Evolutionary conservation across 306 rosid genomes (phyloP).

Genomic region (Trichosanthes truncata): DNA sequence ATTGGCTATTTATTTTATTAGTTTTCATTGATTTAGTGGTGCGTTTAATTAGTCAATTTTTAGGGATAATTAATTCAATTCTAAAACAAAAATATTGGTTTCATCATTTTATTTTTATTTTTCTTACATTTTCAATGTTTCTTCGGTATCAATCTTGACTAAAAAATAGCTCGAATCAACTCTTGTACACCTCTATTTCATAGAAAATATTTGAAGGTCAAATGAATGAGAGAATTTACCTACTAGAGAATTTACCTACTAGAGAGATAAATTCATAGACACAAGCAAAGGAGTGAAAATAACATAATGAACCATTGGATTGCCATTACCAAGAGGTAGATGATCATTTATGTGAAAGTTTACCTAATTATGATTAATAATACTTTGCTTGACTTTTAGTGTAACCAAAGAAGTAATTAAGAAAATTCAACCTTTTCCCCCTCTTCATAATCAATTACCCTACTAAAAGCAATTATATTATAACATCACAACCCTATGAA

Average conservation of each 20-base stretch:
- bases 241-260: not conserved
- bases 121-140: no score
- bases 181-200: no score
- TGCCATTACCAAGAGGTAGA: conserved; percentile 4
- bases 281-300: not conserved
- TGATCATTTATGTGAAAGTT: not conserved
- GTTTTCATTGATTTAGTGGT: no score
- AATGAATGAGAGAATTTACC: not conserved
- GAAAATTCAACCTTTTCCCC: not conserved
- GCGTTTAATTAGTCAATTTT: no score
- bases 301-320: not conserved
- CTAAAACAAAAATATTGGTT: no score
- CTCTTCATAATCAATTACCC: not conserved
- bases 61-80: no score
- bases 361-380: conserved; percentile 7
- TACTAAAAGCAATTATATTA: not conserved
- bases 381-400: not conserved
- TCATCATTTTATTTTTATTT: no score
- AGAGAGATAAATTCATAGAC: not conserved
- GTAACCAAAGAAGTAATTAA: not conserved
- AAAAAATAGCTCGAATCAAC: no score
- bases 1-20: no score
- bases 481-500: not conserved
- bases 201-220: not conserved
- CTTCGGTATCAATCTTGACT: no score